Evolutionary conservation across 1,139 yeast genomes (phyloP).

Genomic region (Kluyveromyces marxianus): DNA sequence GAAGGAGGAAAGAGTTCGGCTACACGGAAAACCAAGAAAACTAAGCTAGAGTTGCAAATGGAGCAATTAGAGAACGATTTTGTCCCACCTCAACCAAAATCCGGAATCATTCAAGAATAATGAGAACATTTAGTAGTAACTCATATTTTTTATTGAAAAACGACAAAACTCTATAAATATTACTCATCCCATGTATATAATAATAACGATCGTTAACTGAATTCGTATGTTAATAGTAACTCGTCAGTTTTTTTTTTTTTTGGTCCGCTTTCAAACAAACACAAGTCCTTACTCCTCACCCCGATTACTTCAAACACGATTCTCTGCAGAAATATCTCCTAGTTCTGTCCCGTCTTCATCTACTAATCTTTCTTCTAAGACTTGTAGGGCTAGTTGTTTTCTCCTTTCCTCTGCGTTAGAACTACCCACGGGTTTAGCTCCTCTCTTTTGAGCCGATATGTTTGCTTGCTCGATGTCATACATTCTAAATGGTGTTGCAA

Average conservation of each 20-base stretch:
- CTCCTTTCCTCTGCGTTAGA: constrained; percentile 74
- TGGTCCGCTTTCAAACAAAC: too few species aligned
- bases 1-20: constrained; percentile 20
- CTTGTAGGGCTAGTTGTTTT: constrained; percentile 77
- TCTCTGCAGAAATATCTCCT: too few species aligned
- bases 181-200: too few species aligned
- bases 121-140: background rate
- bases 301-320: too few species aligned
- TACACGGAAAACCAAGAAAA: constrained; percentile 17
- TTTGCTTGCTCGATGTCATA: constrained; percentile 70
- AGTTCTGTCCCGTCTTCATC: background rate
- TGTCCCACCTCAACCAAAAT: constrained; percentile 1
- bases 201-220: too few species aligned
- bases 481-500: constrained; percentile 61
- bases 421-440: constrained; percentile 27
- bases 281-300: too few species aligned
- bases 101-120: constrained; percentile 10
- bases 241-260: too few species aligned
- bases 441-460: constrained; percentile 51
- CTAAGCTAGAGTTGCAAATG: constrained; percentile 23
- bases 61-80: constrained; percentile 12
- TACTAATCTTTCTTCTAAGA: constrained; percentile 62
- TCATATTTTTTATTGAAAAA: background rate
- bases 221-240: too few species aligned
- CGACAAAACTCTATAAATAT: too few species aligned